phyloP scores from a whole-genome alignment of 805 yeast genomes.

The Cyberlindnera veronae region DNA sequence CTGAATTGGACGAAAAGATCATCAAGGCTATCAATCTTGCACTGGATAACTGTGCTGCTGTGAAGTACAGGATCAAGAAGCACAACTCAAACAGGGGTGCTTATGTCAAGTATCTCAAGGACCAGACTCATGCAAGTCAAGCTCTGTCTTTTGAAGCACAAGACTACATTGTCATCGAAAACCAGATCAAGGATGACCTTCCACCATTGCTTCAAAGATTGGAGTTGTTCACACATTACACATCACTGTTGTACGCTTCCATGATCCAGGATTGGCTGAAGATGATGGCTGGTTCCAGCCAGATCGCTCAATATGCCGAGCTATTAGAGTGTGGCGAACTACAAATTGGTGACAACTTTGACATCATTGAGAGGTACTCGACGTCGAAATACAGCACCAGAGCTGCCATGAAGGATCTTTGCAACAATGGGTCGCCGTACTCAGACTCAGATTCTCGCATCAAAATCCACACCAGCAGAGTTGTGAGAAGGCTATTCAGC shows the following conservation, averaged over 20 bases:
- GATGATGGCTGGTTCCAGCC: conserved; percentile 29
- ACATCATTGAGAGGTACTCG: conserved; percentile 34
- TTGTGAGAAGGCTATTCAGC: conserved; percentile 24
- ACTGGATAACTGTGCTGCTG: conserved; percentile 25
- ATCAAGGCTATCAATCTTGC: conserved; percentile 28
- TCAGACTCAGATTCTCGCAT: neutral
- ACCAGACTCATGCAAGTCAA: conserved; percentile 2
- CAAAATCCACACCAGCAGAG: conserved; percentile 17
- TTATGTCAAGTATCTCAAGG: conserved; percentile 24
- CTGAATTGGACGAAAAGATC: conserved; percentile 28
- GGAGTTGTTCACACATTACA: conserved; percentile 15
- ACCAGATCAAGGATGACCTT: conserved; percentile 29
- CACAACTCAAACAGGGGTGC: conserved; percentile 32
- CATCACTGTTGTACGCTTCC: conserved; percentile 24
- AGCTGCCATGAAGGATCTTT: conserved; percentile 30
- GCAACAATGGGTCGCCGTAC: conserved; percentile 4
- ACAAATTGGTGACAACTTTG: conserved; percentile 32
- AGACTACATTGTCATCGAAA: conserved; percentile 21
- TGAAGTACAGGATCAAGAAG: conserved; percentile 28
- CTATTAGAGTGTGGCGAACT: conserved; percentile 14
- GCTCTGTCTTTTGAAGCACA: conserved; percentile 16
- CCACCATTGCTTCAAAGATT: conserved; percentile 27
- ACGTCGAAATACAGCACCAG: conserved; percentile 29
- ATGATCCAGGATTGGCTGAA: conserved; percentile 29
- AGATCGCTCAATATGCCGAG: conserved; percentile 27